Conservation (phyloP, 768 basidiomycete genomes). For the Naganishia antarctica region DNA sequence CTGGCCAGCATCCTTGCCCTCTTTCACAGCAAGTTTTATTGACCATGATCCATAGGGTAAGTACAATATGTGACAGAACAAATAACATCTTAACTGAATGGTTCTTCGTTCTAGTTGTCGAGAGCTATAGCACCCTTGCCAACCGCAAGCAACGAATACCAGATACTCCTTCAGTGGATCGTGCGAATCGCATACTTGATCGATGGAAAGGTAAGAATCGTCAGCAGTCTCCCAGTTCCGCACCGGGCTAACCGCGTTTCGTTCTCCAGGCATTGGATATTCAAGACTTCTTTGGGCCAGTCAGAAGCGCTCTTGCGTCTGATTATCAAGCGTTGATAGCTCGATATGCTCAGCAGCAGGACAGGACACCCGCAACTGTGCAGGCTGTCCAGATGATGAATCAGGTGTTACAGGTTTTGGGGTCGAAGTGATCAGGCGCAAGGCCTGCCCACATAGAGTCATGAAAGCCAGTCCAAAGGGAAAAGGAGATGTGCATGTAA, state of each 20-base stretch:
- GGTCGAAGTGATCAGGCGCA: not conserved
- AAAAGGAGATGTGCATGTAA: too few species aligned
- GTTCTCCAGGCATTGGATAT: not conserved
- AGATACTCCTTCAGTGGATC: conserved; percentile 10
- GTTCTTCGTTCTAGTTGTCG: conserved; percentile 6
- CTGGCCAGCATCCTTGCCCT: conserved; percentile 27
- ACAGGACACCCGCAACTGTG: conserved; percentile 8
- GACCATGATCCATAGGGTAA: conserved; percentile 43
- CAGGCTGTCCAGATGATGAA: conserved; percentile 11
- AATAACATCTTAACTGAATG: too few species aligned
- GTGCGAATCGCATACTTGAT: conserved; percentile 2
- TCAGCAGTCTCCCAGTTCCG: not conserved
- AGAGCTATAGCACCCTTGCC: conserved; percentile 12
- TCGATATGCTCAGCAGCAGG: conserved; percentile 12
- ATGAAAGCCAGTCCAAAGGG: not conserved
- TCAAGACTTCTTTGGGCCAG: conserved; percentile 10
- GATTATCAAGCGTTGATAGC: conserved; percentile 18
- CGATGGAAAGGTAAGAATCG: not conserved
- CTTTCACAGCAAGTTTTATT: conserved; percentile 43
- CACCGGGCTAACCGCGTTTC: not conserved
- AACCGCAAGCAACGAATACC: conserved; percentile 2
- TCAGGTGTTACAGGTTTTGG: conserved; percentile 12
- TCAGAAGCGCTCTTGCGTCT: conserved; percentile 1
- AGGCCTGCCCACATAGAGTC: not conserved
- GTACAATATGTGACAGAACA: too few species aligned